Evolutionary conservation across 2,329 filamentous ascomycete species (phyloP).

Genomic region (Orbilia brochopaga): DNA sequence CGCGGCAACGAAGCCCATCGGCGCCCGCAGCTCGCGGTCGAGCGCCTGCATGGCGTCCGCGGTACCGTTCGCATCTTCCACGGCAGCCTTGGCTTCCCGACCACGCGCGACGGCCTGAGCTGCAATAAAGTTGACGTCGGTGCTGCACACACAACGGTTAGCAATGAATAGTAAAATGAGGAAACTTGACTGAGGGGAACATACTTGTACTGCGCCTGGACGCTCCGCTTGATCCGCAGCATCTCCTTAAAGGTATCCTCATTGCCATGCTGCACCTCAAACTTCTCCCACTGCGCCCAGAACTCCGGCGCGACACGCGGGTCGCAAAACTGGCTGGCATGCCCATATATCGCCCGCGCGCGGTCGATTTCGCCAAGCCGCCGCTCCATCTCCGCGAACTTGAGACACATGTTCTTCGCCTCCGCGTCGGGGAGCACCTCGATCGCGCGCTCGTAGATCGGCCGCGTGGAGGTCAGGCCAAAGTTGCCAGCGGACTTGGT

Average conservation of each 20-base stretch:
- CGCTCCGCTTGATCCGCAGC: conserved; percentile 94
- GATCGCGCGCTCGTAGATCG: conserved; percentile 96
- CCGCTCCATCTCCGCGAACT: conserved; percentile 97
- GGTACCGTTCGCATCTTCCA: conserved; percentile 61
- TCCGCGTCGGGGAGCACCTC: conserved; percentile 89
- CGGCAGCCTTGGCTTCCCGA: conserved; percentile 66
- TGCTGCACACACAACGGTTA: conserved; percentile 62
- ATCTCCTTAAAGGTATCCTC: conserved; percentile 99
- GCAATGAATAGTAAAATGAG: background rate
- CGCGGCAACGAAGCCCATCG: conserved; percentile 87
- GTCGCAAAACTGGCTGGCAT: conserved; percentile 96
- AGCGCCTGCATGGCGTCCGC: conserved; percentile 87
- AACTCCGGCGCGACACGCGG: conserved; percentile 86
- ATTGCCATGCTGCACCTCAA: conserved; percentile 97
- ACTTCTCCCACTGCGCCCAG: conserved; percentile 96
- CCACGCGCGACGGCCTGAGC: conserved; percentile 87
- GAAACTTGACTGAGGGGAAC: conserved; percentile 53
- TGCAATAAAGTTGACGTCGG: conserved; percentile 97
- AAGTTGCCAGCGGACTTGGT: conserved; percentile 99
- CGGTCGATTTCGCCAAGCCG: conserved; percentile 91
- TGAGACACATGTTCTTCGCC: conserved; percentile 96
- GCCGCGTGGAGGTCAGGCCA: conserved; percentile 87
- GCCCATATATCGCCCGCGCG: conserved; percentile 91
- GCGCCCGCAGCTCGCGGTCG: conserved; percentile 85
- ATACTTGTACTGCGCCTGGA: conserved; percentile 94